A percentile compares a stretch with the other conserved stretches of the same genome.
Conservation (phyloP, 768 basidiomycete species). For the Mrakia gelida region DNA sequence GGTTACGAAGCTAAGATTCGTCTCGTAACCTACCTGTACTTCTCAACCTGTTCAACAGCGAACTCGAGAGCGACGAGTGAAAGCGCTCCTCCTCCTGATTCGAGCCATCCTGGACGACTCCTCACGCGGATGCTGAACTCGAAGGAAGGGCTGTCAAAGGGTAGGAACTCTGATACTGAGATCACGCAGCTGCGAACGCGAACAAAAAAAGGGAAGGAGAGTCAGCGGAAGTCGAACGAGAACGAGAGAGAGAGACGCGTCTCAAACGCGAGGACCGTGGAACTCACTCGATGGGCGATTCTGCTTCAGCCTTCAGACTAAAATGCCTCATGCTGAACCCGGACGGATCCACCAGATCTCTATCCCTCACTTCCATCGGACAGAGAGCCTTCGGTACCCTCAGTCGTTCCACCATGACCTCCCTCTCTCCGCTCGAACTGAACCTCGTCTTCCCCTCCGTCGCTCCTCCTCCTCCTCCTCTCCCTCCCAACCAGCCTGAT, state of each 20-base stretch:
- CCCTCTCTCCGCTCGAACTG: not conserved
- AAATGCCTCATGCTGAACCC: conserved; percentile 7
- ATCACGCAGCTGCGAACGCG: not conserved
- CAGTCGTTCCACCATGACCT: not conserved
- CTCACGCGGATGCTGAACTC: conserved; percentile 5
- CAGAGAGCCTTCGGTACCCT: conserved; percentile 3
- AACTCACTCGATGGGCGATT: not conserved
- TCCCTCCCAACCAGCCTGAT: not conserved
- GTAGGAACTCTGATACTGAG: conserved; percentile 2
- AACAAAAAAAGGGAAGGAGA: not conserved
- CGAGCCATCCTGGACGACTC: not conserved
- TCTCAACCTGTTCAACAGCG: conserved; percentile 11
- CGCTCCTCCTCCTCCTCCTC: not conserved
- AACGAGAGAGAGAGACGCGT: not conserved
- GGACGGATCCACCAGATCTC: not conserved
- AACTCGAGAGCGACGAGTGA: conserved; percentile 1
- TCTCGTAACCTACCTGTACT: not conserved
- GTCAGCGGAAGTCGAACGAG: not conserved
- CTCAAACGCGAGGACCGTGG: not conserved
- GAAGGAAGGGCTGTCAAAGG: conserved; percentile 6
- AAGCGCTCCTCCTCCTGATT: not conserved
- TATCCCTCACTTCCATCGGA: not conserved
- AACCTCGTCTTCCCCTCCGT: not conserved
- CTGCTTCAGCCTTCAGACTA: not conserved
- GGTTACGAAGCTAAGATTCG: no score